A percentile compares a stretch with the other conserved stretches of the same genome.
These are phyloP conservation scores for Penicillium nordicum DNA, from an alignment of 2,329 filamentous ascomycete genomes.

Conservation along the genomic window DNA sequence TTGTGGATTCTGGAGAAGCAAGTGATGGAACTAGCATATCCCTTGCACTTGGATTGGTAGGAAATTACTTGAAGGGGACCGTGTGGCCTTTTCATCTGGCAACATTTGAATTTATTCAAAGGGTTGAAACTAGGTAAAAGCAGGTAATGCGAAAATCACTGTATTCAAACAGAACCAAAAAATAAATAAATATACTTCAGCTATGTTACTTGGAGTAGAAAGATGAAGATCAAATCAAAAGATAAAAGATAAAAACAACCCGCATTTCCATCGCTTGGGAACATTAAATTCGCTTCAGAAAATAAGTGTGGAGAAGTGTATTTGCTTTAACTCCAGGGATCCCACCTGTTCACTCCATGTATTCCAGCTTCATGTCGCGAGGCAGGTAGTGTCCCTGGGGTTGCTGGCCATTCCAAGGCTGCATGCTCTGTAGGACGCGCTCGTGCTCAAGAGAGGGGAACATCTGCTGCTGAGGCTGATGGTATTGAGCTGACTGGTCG, in stretches of 20 bases:
- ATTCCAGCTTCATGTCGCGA: conserved; percentile 21
- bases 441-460: conserved; percentile 21
- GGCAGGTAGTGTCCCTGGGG: conserved; percentile 12
- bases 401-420: conserved; percentile 15
- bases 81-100: neutral
- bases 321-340: neutral
- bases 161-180: too few relatives aligned
- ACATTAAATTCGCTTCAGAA: conserved; percentile 8
- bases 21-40: neutral
- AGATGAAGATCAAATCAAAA: conserved; percentile 4
- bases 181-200: neutral
- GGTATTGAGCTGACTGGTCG: conserved; percentile 10
- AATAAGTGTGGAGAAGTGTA: neutral
- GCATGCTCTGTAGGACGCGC: conserved; percentile 10
- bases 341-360: conserved; percentile 9
- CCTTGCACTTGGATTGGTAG: neutral
- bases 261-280: conserved; percentile 6
- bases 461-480: conserved; percentile 17
- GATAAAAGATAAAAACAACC: neutral
- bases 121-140: neutral
- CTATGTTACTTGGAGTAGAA: neutral
- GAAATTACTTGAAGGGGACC: neutral
- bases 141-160: neutral
- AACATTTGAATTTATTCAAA: neutral
- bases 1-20: neutral